These are phyloP conservation scores for Erodium texanum DNA, from an alignment of 441 rosid genomes.

Conservation along the genomic window DNA sequence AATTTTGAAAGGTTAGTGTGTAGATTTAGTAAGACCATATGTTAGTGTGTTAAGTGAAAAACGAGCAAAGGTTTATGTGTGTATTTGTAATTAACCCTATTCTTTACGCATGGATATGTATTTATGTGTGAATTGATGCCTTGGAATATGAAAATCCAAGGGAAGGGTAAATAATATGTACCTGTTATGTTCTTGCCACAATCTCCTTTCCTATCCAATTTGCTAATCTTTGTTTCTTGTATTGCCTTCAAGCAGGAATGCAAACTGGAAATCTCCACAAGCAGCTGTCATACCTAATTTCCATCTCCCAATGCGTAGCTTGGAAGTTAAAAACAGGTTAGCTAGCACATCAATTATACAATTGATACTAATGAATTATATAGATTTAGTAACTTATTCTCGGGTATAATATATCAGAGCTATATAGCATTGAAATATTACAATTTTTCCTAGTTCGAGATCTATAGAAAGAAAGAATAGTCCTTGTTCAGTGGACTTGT, in stretches of 20 bases:
- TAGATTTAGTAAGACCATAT: too few species aligned
- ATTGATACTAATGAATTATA: neutral
- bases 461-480: neutral
- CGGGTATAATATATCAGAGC: neutral
- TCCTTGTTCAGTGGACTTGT: neutral
- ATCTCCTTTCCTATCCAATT: neutral
- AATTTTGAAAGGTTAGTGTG: too few species aligned
- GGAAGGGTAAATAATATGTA: neutral
- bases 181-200: neutral
- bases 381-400: too few species aligned
- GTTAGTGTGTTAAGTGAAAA: too few species aligned
- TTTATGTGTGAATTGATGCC: neutral
- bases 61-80: too few species aligned
- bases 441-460: neutral
- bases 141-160: too few species aligned
- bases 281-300: constrained; percentile 64
- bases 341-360: neutral
- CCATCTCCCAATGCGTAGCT: constrained; percentile 86
- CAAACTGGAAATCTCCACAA: constrained; percentile 49
- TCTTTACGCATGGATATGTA: neutral
- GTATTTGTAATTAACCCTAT: too few species aligned
- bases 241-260: constrained; percentile 28
- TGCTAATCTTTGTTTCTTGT: neutral
- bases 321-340: constrained; percentile 73
- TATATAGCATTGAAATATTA: neutral